Evolutionary conservation across 2,329 filamentous ascomycete genomes (phyloP).

Genomic region (Parascedosporium putredinis): DNA sequence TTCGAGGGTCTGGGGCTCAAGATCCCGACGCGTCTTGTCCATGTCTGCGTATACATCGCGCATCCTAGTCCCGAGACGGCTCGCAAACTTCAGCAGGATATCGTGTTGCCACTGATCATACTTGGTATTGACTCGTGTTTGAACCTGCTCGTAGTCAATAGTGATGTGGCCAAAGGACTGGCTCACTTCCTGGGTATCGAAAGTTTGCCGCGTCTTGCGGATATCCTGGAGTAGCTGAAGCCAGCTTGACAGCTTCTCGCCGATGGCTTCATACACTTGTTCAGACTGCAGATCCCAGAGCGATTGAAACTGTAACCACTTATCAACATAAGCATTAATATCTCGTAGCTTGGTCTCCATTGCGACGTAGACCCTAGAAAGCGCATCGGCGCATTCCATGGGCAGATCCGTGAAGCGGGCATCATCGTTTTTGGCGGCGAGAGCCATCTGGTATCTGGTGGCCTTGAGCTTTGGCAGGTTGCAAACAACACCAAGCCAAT

Average conservation of each 20-base stretch:
- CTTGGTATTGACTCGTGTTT: conserved; percentile 96
- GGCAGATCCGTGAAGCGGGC: conserved; percentile 76
- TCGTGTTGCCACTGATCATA: conserved; percentile 99
- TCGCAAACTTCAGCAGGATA: conserved; percentile 85
- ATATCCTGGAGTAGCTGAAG: conserved; percentile 95
- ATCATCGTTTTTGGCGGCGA: conserved; percentile 54
- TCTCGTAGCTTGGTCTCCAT: conserved; percentile 74
- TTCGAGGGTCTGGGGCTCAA: conserved; percentile 87
- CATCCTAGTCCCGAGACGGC: conserved; percentile 80
- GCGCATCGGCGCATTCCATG: conserved; percentile 66
- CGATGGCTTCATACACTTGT: conserved; percentile 84
- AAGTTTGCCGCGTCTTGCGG: conserved; percentile 86
- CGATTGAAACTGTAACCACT: conserved; percentile 98
- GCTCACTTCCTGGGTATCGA: conserved; percentile 92
- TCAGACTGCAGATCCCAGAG: conserved; percentile 96
- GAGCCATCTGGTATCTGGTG: conserved; percentile 83
- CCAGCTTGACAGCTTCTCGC: conserved; percentile 87
- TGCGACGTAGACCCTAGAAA: conserved; percentile 70
- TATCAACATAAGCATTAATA: conserved; percentile 81
- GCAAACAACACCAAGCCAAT: conserved; percentile 88
- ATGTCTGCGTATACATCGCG: conserved; percentile 87
- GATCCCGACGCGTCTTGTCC: conserved; percentile 76
- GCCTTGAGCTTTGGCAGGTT: conserved; percentile 91
- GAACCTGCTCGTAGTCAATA: conserved; percentile 97
- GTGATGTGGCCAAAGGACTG: conserved; percentile 87